Evolutionary conservation across 768 basidiomycete genomes (phyloP), one percentile per base, ranked within the genome.

Genomic region (Lactifluus subvellereus): DNA sequence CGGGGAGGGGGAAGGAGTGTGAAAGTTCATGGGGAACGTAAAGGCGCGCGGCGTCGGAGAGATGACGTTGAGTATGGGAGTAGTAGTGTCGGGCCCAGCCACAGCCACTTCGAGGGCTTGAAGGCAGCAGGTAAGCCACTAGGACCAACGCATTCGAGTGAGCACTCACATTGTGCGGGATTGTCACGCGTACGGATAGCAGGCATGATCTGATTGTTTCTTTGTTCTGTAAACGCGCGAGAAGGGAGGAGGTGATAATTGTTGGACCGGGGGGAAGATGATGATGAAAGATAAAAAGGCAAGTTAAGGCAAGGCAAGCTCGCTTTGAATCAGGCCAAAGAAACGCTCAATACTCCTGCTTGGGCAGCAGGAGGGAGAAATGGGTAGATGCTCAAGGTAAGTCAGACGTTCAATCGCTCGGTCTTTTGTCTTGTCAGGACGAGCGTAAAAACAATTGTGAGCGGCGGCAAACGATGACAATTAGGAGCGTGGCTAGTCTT

Each of bases 121-220:
- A 63, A 8, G 52, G 60, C 27, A 57, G 57, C 10, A 57, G 37
- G 59, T 61, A 48, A 61, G 50, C 49, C 58, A 37, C 22, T 11
- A 48, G 33, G 43, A 54, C 35, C 27, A 18, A 32, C 6, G 45
- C 13, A 47, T 50, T 50, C 47, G 40, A 9, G 53, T 10, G 49
- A 35, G 43, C 9, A 73, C 78, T 77, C 59, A 79, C 80, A 74
- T 71, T 77, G 78, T 72, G 80, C 74, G 67, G 79, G 81, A 79
- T 81, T 85, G 79, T 88, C 86, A 79, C 86, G 86, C 73, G 87
- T 89, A 77, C 88, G 87, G 71, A 84, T 79, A 56, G 86, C 86
- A 74, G 88, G 88, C 88, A 89, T 89, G 80, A 49, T 48, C 7
- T 20, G 47, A 82, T 84, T 74, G 77, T 54, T 37, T 16, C 53